These are phyloP conservation scores for Psidium guajava DNA, from an alignment of 345 rosid genomes.

Conservation along the genomic window DNA sequence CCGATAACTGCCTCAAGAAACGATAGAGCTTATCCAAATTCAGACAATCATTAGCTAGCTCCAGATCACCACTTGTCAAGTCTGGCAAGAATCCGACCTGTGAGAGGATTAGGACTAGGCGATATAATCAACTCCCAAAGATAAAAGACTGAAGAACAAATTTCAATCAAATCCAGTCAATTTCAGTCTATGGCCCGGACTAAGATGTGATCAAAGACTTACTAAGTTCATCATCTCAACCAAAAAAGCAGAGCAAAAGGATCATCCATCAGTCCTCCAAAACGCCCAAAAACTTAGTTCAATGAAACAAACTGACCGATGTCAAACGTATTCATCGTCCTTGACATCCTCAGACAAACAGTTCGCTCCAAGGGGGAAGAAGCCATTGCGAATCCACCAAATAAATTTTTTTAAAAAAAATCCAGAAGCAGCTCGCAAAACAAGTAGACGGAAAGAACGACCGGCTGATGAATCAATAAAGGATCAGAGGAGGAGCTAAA, in stretches of 20 bases:
- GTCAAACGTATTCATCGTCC: neutral
- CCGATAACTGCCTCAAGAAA: neutral
- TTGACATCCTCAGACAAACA: neutral
- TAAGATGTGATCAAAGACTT: too few relatives aligned
- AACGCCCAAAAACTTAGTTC: neutral
- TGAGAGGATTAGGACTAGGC: neutral
- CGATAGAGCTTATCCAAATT: neutral
- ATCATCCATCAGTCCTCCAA: neutral
- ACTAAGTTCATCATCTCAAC: neutral
- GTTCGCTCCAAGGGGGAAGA: neutral
- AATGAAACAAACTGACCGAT: neutral
- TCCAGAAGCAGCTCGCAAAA: neutral
- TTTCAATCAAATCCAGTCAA: neutral
- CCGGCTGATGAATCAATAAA: neutral
- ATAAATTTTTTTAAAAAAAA: neutral
- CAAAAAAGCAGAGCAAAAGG: neutral
- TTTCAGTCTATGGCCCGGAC: too few relatives aligned
- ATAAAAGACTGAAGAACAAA: neutral
- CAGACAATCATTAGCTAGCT: too few relatives aligned
- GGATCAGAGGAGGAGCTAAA: neutral
- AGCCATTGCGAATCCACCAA: neutral
- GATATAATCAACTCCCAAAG: neutral
- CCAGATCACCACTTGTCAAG: neutral
- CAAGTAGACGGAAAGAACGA: neutral
- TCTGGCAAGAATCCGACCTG: too few relatives aligned